Percentiles rank a stretch among this genome's conserved stretches.
Evolutionary conservation across 495 filamentous ascomycete genomes (phyloP).

Genomic region (Neurospora sp.): DNA sequence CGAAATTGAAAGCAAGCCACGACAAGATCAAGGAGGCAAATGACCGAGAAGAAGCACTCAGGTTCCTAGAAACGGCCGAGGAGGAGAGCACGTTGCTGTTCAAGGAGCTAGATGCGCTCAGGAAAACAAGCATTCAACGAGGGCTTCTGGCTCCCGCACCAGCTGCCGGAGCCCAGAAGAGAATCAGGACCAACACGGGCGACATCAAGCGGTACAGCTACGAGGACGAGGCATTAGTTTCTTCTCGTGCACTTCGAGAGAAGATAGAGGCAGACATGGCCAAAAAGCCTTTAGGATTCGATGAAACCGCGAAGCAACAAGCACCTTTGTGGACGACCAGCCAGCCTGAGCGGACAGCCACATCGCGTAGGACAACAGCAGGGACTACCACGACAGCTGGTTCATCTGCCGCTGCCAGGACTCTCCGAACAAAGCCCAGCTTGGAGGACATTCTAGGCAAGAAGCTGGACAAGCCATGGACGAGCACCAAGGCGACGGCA

Average conservation of each 20-base stretch:
- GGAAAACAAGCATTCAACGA: constrained; percentile 6
- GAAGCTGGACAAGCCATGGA: not conserved
- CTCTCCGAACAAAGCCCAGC: not conserved
- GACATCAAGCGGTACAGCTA: constrained; percentile 4
- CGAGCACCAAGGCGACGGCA: not conserved
- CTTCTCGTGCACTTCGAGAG: constrained; percentile 18
- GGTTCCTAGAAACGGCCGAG: constrained; percentile 12
- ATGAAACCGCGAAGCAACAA: not conserved
- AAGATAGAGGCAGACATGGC: constrained; percentile 21
- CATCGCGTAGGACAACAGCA: not conserved
- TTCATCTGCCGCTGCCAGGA: not conserved
- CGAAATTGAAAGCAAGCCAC: constrained; percentile 8
- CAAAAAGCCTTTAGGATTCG: not conserved
- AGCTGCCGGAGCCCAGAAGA: not conserved
- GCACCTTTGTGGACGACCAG: not conserved
- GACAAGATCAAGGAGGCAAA: constrained; percentile 5
- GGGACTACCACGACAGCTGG: not conserved
- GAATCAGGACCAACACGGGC: constrained; percentile 3
- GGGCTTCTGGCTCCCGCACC: constrained; percentile 1
- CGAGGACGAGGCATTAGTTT: constrained; percentile 14
- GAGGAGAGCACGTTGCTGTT: constrained; percentile 10
- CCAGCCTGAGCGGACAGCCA: not conserved
- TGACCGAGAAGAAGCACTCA: constrained; percentile 9
- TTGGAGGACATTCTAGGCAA: not conserved
- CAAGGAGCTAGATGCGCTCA: constrained; percentile 12